These are phyloP conservation scores for Rhynchospora breviuscula DNA, from an alignment of 176 grass and related monocot species.

Conservation along the genomic window DNA sequence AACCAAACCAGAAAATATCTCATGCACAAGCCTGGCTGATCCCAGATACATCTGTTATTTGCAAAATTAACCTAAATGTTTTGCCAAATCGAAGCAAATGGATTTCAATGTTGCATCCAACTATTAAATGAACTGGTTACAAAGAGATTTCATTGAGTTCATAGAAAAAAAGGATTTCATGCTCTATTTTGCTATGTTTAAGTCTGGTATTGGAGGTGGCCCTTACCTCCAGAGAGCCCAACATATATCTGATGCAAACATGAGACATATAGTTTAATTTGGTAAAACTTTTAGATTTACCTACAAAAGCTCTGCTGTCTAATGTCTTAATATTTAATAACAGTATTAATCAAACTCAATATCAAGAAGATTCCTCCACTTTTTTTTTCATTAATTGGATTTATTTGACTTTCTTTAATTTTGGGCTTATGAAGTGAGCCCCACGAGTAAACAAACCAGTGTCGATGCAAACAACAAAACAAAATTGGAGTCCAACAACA, in stretches of 20 bases:
- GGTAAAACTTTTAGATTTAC: background rate
- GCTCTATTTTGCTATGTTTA: background rate
- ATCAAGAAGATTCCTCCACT: background rate
- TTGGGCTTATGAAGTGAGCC: conserved; percentile 54
- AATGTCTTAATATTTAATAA: background rate
- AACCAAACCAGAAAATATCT: background rate
- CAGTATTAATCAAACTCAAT: background rate
- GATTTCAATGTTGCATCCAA: background rate
- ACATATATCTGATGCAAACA: background rate
- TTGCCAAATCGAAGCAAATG: background rate
- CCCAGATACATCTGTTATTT: background rate
- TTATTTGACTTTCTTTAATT: conserved; percentile 21
- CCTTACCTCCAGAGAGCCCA: background rate
- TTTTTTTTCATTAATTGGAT: background rate
- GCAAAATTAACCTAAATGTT: background rate
- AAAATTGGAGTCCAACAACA: conserved; percentile 58
- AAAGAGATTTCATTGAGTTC: background rate
- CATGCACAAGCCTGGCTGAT: background rate
- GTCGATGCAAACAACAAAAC: conserved; percentile 53
- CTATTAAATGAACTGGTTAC: background rate
- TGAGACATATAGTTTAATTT: background rate
- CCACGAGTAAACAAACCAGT: conserved; percentile 39
- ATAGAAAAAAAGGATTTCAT: background rate
- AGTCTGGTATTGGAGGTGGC: background rate
- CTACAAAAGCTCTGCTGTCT: background rate